Evolutionary conservation across 2,329 filamentous ascomycete genomes (phyloP).

Genomic region (Fusarium beomiforme): DNA sequence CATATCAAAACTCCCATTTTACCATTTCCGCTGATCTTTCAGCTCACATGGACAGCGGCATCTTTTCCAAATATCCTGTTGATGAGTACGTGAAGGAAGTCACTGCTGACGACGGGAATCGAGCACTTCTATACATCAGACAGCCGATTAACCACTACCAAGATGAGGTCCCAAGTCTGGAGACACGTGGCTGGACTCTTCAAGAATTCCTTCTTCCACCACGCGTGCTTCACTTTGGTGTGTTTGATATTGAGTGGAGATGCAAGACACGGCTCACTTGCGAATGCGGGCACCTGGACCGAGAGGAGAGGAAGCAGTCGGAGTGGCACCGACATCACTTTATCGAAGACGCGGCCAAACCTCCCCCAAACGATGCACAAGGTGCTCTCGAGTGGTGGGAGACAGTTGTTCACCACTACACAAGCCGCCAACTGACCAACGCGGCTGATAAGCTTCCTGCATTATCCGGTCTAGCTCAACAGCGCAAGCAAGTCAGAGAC

Average conservation of each 20-base stretch:
- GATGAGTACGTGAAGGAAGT: background rate
- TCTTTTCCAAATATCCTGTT: background rate
- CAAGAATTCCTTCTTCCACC: background rate
- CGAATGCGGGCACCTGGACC: background rate
- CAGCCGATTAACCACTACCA: background rate
- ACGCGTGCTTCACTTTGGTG: background rate
- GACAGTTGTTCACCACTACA: background rate
- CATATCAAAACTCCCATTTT: background rate
- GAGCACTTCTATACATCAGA: background rate
- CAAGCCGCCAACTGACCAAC: background rate
- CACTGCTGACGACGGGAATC: background rate
- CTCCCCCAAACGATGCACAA: background rate
- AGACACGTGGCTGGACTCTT: background rate
- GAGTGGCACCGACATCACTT: background rate
- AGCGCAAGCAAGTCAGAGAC: background rate
- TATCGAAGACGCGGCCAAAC: background rate
- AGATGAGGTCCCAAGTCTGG: background rate
- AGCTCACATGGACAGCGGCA: background rate
- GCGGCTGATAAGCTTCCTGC: background rate
- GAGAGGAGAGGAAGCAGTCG: fast-evolving
- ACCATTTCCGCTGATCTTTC: background rate
- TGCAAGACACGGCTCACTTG: background rate
- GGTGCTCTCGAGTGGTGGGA: background rate
- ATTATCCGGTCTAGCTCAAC: background rate
- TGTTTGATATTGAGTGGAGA: background rate